Base-by-base conservation (phyloP, 768 basidiomycete species). In the Tylopilus sp. region DNA sequence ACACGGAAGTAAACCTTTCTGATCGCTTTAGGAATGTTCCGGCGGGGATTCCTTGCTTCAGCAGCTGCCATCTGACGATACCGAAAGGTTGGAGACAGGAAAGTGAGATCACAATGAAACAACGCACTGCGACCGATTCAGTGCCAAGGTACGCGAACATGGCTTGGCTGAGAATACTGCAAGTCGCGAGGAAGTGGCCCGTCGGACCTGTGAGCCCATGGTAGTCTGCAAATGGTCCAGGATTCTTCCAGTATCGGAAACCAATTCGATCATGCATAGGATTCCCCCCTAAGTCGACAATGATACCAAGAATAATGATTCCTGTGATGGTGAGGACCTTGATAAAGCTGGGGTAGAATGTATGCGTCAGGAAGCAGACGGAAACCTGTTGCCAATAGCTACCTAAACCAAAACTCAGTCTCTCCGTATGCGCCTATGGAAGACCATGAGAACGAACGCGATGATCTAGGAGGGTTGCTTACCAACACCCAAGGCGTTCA, bases 191-290 rank as follows among this genome's bases (percentile, higher is more conserved):
- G 39, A 51, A 51, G 30, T 51, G 50, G 10, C 50, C 50, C 1
- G 40, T 46, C 3, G 50, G 22, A 1, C 39, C 50, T 13, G 44
- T 40, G 12, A 40, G 6, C 20, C 44, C 50, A 17, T 12, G 10
- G 10, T 46, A 51, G 31, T 35, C 6, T 3, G 31, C 7, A 23
- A 51, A 51, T 10, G 50, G 50, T 7, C 50, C 50, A 8, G 50
- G 50, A 5, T 82, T 45, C 41, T 67, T 72, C 74, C 74, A 76
- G 61, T 73, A 77, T 2, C 72, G 71, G 55, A 76, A 51, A 18
- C 50, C 50, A 26, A 51, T 41, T 6, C 31, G 44, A 46, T 51
- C 50, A 11, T 46, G 50, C 1, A 12, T 46, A 13, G 50, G 44
- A 21, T 44, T 39, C 20, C 50, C 50, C 25, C 50, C 50, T 13